phyloP scores from a whole-genome alignment of 768 basidiomycete genomes.

The Psilocybe sp. region DNA sequence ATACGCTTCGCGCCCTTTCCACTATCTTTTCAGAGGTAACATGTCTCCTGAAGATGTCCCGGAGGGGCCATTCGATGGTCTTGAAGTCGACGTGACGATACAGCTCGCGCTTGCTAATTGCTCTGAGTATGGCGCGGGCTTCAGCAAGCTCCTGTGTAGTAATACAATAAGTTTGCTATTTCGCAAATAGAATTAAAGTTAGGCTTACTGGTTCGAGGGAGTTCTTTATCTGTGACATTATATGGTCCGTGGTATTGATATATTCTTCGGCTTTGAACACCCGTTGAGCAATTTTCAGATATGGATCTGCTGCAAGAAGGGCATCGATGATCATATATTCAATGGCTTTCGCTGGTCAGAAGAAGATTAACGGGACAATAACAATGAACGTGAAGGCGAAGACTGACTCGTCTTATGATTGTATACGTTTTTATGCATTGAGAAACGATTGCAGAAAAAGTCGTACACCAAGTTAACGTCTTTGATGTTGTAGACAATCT shows the following conservation, averaged over 20 bases:
- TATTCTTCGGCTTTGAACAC: slow-evolving; percentile 59
- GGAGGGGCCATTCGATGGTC: slow-evolving; percentile 35
- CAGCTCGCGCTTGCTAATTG: slow-evolving; percentile 61
- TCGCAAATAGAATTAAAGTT: neutral
- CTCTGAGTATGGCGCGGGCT: slow-evolving; percentile 58
- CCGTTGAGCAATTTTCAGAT: slow-evolving; percentile 55
- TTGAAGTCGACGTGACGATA: slow-evolving; percentile 68
- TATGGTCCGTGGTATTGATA: slow-evolving; percentile 65
- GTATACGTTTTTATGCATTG: slow-evolving; percentile 74
- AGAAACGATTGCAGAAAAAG: slow-evolving; percentile 69
- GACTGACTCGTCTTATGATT: slow-evolving; percentile 52
- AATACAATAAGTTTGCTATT: slow-evolving; percentile 1
- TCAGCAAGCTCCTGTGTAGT: slow-evolving; percentile 51
- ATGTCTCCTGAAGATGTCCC: slow-evolving; percentile 28
- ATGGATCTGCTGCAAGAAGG: slow-evolving; percentile 61
- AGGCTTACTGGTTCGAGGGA: slow-evolving; percentile 46
- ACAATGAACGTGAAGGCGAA: neutral
- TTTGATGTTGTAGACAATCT: slow-evolving; percentile 81
- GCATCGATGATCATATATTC: slow-evolving; percentile 87
- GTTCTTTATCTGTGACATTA: slow-evolving; percentile 58
- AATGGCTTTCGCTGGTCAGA: slow-evolving; percentile 60
- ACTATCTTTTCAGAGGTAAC: slow-evolving; percentile 45
- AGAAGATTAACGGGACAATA: neutral
- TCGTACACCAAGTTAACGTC: slow-evolving; percentile 73
- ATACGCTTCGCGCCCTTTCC: slow-evolving; percentile 6